Percentiles rank a stretch among this genome's conserved stretches.
phyloP scores from a whole-genome alignment of 352 stramenopile genomes.

The Phytophthora uliginosa region DNA sequence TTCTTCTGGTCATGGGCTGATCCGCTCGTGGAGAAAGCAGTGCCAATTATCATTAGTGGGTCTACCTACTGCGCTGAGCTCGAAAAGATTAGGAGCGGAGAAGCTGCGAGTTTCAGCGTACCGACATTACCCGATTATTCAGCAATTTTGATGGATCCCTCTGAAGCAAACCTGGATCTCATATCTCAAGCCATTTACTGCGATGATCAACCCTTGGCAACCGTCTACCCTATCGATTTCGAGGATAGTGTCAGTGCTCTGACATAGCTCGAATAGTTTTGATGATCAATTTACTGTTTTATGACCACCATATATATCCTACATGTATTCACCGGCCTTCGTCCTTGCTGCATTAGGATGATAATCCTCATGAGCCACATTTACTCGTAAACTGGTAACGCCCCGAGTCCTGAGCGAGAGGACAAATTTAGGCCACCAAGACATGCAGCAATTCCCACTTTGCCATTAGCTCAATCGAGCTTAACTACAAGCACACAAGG shows the following conservation, averaged over 20 bases:
- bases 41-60: not conserved
- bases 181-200: conserved; percentile 13
- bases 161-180: conserved; percentile 12
- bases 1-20: conserved; percentile 3
- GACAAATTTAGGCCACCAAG: no score
- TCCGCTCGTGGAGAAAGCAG: not conserved
- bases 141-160: conserved; percentile 10
- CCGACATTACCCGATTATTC: not conserved
- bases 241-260: conserved; percentile 25
- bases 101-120: not conserved
- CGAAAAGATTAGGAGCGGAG: not conserved
- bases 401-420: no score
- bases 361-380: no score
- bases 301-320: no score
- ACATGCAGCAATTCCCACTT: no score
- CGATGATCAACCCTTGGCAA: not conserved
- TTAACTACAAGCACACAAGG: not conserved
- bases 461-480: not conserved
- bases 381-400: no score
- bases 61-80: not conserved
- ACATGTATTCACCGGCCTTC: no score
- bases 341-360: no score
- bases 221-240: conserved; percentile 15
- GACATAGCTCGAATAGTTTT: not conserved
- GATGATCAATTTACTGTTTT: no score